Conservation (phyloP, 2,329 filamentous ascomycete species). For the Xylaria hypoxylon region DNA sequence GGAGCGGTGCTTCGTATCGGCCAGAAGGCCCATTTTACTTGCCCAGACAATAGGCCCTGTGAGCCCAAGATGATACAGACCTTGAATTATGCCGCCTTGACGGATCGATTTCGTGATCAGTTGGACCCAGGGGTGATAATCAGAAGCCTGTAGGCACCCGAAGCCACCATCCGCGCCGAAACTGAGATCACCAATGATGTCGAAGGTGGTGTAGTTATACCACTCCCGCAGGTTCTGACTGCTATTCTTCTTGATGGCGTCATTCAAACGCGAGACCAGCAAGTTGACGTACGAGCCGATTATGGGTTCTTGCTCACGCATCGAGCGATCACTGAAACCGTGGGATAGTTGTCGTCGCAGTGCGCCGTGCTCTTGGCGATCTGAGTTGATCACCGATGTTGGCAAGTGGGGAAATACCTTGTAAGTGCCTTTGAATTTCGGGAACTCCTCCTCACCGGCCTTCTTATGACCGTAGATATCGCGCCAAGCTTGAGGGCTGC, state of each 20-base stretch:
- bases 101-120: constrained; percentile 46
- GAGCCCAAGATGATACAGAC: constrained; percentile 31
- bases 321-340: constrained; percentile 55
- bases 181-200: constrained; percentile 59
- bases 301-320: constrained; percentile 57
- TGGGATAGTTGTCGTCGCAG: constrained; percentile 53
- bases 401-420: constrained; percentile 40
- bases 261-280: constrained; percentile 48
- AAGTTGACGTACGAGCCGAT: constrained; percentile 54
- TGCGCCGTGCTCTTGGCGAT: constrained; percentile 49
- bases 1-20: constrained; percentile 33
- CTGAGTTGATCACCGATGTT: constrained; percentile 47
- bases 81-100: constrained; percentile 30
- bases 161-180: constrained; percentile 57
- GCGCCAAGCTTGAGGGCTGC: constrained; percentile 53
- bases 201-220: constrained; percentile 57
- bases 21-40: constrained; percentile 16
- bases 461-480: constrained; percentile 55
- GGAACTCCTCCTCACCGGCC: constrained; percentile 45
- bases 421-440: constrained; percentile 49
- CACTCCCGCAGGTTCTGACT: constrained; percentile 52
- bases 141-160: constrained; percentile 50
- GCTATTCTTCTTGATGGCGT: constrained; percentile 11
- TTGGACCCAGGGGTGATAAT: constrained; percentile 51
- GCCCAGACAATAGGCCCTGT: constrained; percentile 15